These are phyloP conservation scores for Rhodotorula sp. DNA, from an alignment of 1,284 basidiomycete species.

Conservation along the genomic window DNA sequence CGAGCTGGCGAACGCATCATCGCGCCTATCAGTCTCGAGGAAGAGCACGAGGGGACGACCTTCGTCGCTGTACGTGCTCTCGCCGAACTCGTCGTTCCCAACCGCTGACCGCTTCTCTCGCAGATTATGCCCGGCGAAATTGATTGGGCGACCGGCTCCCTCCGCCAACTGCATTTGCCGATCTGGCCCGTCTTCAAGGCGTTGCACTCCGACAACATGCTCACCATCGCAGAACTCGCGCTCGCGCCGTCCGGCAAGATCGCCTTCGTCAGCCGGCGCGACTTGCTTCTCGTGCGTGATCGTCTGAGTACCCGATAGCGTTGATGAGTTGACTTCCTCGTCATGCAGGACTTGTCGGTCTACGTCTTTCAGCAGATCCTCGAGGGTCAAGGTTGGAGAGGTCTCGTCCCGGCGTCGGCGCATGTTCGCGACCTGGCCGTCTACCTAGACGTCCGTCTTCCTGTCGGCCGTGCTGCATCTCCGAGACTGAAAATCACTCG, in stretches of 20 bases:
- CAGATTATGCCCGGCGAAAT: conserved; percentile 51
- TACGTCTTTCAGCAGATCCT: conserved; percentile 87
- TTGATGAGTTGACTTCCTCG: rapidly evolving
- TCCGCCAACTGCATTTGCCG: conserved; percentile 59
- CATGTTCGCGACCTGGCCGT: conserved; percentile 88
- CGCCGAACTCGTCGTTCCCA: background rate
- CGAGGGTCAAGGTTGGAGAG: conserved; percentile 90
- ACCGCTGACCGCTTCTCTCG: background rate
- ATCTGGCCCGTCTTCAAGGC: conserved; percentile 97
- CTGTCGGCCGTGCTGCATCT: too few relatives aligned
- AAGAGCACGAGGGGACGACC: background rate
- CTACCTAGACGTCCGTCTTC: conserved; percentile 58
- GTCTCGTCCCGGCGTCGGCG: conserved; percentile 76
- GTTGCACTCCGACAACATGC: conserved; percentile 86
- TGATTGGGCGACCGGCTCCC: conserved; percentile 51
- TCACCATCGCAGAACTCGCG: conserved; percentile 92
- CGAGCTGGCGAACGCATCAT: conserved; percentile 44
- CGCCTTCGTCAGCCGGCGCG: conserved; percentile 84
- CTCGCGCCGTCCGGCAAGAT: conserved; percentile 88
- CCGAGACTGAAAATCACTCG: conserved; percentile 40
- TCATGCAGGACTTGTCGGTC: conserved; percentile 60
- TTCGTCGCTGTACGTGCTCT: conserved; percentile 20
- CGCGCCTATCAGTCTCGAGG: conserved; percentile 23
- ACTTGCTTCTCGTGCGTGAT: conserved; percentile 77
- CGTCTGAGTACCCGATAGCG: background rate